A percentile compares a stretch with the other conserved stretches of the same genome.
phyloP scores from a whole-genome alignment of 2,329 filamentous ascomycete genomes.

The Bipolaris victoriae region DNA sequence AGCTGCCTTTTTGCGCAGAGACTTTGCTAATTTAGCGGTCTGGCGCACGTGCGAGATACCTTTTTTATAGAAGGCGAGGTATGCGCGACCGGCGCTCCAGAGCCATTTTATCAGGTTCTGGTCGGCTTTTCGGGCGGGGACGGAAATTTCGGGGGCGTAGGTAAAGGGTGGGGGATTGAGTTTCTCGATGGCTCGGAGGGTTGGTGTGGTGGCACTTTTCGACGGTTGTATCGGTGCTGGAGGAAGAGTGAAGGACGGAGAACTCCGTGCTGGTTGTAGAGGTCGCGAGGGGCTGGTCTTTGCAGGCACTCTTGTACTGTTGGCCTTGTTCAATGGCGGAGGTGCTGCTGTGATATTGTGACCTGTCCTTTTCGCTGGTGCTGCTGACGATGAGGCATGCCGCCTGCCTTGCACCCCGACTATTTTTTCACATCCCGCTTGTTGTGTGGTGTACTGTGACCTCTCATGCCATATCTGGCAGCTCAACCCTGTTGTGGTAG shows the following conservation, averaged over 20 bases:
- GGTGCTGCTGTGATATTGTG: conserved; percentile 11
- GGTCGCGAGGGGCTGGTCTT: conserved; percentile 1
- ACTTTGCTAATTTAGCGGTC: conserved; percentile 62
- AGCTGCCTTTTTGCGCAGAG: conserved; percentile 51
- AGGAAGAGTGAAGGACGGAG: conserved; percentile 1
- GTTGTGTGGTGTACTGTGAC: conserved; percentile 5
- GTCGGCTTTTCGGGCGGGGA: conserved; percentile 62
- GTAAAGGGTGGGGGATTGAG: conserved; percentile 77
- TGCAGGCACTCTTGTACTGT: conserved; percentile 7
- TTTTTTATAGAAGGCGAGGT: conserved; percentile 84
- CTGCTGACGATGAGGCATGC: conserved; percentile 14
- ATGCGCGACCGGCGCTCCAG: conserved; percentile 72
- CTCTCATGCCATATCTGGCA: conserved; percentile 14
- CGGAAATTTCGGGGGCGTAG: conserved; percentile 70
- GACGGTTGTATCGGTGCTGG: conserved; percentile 2
- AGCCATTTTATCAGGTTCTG: conserved; percentile 60
- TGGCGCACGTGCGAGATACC: conserved; percentile 76
- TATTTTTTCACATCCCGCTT: neutral
- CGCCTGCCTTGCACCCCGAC: neutral
- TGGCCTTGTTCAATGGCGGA: conserved; percentile 13
- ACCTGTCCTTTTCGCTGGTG: conserved; percentile 10
- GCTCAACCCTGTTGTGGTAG: conserved; percentile 13
- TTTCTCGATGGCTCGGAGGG: conserved; percentile 21
- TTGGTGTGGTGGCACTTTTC: conserved; percentile 9
- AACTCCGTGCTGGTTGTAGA: neutral